These are phyloP conservation scores for Lactarius tabidus DNA, from an alignment of 768 basidiomycete genomes.

Conservation along the genomic window DNA sequence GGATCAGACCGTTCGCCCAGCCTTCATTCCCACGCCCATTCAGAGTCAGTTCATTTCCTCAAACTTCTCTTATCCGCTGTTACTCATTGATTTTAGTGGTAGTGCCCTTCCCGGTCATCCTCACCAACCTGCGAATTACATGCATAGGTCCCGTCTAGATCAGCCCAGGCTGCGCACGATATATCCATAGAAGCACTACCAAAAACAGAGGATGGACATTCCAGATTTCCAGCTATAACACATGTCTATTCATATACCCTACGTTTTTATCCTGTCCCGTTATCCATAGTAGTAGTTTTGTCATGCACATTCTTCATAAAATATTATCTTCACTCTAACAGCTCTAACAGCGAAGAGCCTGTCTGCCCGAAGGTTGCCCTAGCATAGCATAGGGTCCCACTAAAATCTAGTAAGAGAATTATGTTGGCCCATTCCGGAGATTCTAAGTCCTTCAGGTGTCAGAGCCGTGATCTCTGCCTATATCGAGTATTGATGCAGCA, in stretches of 20 bases:
- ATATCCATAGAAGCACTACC: conserved; percentile 9
- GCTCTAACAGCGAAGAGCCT: background rate
- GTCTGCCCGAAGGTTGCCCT: background rate
- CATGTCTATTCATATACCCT: background rate
- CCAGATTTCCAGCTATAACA: background rate
- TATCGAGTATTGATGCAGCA: conserved; percentile 58
- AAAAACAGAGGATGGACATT: background rate
- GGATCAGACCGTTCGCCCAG: conserved; percentile 13
- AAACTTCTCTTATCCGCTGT: background rate
- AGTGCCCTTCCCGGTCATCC: background rate
- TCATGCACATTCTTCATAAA: background rate
- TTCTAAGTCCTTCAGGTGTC: conserved; percentile 30
- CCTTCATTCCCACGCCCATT: conserved; percentile 5
- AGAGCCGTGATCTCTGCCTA: conserved; percentile 45
- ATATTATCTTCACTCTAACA: conserved; percentile 4
- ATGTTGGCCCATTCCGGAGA: conserved; percentile 20
- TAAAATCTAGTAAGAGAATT: conserved; percentile 27
- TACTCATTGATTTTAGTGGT: conserved; percentile 9
- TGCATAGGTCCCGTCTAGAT: background rate
- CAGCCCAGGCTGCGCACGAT: conserved; percentile 20
- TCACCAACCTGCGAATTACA: background rate
- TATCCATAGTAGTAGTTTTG: conserved; percentile 8
- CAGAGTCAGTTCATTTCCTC: conserved; percentile 10
- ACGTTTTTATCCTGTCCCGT: conserved; percentile 14
- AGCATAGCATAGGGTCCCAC: background rate